Evolutionary conservation across 352 stramenopile species (phyloP), one percentile per base, ranked within the genome.

Genomic region (Globisporangium splendens): DNA sequence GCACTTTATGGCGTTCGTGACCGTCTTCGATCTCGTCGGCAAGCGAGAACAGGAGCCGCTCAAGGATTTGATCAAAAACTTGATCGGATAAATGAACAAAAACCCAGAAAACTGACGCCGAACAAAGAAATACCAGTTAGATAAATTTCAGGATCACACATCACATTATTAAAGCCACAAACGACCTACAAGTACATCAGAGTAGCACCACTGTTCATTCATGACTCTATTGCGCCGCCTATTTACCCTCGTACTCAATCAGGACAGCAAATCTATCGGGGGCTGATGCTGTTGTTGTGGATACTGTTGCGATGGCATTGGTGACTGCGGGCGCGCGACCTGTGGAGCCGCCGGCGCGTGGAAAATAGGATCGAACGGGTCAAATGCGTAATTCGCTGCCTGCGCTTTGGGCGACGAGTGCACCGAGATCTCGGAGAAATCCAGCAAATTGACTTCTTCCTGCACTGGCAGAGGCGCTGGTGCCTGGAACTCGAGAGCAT

Each of bases 1-100:
- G 68, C 95, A 98, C 72, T 99, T 99, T 60, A 98, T 98, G 78
- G 93, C 96, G 46, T 98, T 99, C 72, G 96, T 96, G 63, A 96
- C 79, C 15, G 89, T 97, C 66, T 98, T 98, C 68, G 88, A 96
- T 14, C 73, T 98, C 31, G 84, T 98, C 17, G 89, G 96, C 54
- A 91, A 96, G 67, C 88, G 92, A 51, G 94, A 98, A 69, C 89
- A 98, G 69, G 86, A 97, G 66, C 93, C 93, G 13, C 77, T 98
- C 54, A 93, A 97, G 58, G 92, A 98, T 11, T 77, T 98, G 55
- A 97, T 98, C 57, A 96, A 96, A 59, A 96, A 91, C 55, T 84
- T 98, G 22, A 51, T 87, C 0, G 56, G 72, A 14, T 88, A 74
- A 61, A 21, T 12, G 28, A 14, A 50, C 17, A 18, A 58, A n/a